These are phyloP conservation scores for Gynostemma pentaphyllum DNA, from an alignment of 306 rosid species.

Conservation along the genomic window DNA sequence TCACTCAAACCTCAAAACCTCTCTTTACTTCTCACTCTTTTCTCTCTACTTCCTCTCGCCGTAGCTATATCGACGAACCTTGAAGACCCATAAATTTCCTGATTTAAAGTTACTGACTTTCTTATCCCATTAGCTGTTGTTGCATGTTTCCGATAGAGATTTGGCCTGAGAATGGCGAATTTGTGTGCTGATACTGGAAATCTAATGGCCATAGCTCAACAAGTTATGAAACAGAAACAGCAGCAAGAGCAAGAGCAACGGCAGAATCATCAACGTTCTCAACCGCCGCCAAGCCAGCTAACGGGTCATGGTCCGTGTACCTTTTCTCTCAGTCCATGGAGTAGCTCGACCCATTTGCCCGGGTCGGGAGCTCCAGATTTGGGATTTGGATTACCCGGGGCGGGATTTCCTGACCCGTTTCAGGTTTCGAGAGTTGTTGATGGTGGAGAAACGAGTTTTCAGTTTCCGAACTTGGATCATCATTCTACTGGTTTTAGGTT, in stretches of 20 bases:
- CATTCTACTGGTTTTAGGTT: slow-evolving; percentile 48
- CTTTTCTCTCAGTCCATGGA: slow-evolving; percentile 66
- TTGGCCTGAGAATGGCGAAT: slow-evolving; percentile 72
- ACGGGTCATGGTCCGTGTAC: slow-evolving; percentile 25
- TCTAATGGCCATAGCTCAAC: slow-evolving; percentile 98
- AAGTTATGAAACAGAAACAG: slow-evolving; percentile 83
- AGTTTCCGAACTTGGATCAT: slow-evolving; percentile 53
- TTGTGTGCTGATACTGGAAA: slow-evolving; percentile 93
- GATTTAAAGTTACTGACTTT: neutral
- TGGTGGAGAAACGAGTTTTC: slow-evolving; percentile 40
- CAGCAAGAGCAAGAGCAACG: slow-evolving; percentile 73
- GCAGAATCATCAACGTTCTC: slow-evolving; percentile 32
- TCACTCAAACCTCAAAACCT: neutral
- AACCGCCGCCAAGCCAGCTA: slow-evolving; percentile 24
- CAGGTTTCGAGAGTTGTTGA: slow-evolving; percentile 49
- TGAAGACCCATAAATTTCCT: neutral
- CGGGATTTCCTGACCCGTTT: slow-evolving; percentile 62
- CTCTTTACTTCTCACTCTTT: neutral
- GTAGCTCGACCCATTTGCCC: slow-evolving; percentile 9
- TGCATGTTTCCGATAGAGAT: slow-evolving; percentile 13
- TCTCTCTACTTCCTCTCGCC: neutral
- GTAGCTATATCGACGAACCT: no score
- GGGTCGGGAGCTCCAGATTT: slow-evolving; percentile 21
- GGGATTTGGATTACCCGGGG: slow-evolving; percentile 34
- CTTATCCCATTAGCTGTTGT: neutral